A percentile compares a stretch with the other conserved stretches of the same genome.
Conservation (phyloP, 2,329 filamentous ascomycete species). For the Aspergillus sergii region DNA sequence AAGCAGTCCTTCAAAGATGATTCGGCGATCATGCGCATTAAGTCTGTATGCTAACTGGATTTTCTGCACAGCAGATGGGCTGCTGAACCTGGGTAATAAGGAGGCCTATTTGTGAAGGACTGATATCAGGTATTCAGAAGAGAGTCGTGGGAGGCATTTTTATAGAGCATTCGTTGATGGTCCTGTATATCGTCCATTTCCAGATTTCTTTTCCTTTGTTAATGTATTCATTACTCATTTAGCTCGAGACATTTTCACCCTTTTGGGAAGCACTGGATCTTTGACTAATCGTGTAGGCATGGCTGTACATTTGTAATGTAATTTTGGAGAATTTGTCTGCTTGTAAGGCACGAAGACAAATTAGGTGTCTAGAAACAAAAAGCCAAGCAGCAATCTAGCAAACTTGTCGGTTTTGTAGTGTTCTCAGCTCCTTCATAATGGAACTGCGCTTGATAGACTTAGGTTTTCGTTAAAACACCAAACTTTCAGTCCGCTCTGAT, state of each 20-base stretch:
- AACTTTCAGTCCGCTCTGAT: conserved; percentile 18
- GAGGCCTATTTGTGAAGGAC: neutral
- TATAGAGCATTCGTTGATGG: conserved; percentile 25
- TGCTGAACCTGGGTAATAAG: conserved; percentile 8
- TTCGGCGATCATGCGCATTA: neutral
- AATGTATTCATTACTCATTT: conserved; percentile 11
- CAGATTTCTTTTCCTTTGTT: conserved; percentile 15
- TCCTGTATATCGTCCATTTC: conserved; percentile 27
- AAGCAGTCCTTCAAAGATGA: neutral
- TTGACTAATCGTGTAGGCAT: neutral
- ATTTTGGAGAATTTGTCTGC: neutral
- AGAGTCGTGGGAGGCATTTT: conserved; percentile 14
- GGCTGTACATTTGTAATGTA: neutral
- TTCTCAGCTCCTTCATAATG: neutral
- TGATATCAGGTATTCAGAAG: conserved; percentile 8
- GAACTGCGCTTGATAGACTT: neutral
- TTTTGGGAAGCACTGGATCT: neutral
- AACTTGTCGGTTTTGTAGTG: neutral
- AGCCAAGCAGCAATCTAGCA: neutral
- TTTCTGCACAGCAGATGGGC: conserved; percentile 17
- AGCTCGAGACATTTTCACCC: neutral
- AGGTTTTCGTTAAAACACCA: conserved; percentile 29
- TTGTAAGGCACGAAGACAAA: neutral
- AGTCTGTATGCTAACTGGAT: conserved; percentile 17
- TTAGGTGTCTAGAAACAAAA: neutral